A percentile compares a stretch with the other conserved stretches of the same genome.
These are phyloP conservation scores for Gentiana straminea DNA, from an alignment of 257 asterid genomes.

Conservation along the genomic window DNA sequence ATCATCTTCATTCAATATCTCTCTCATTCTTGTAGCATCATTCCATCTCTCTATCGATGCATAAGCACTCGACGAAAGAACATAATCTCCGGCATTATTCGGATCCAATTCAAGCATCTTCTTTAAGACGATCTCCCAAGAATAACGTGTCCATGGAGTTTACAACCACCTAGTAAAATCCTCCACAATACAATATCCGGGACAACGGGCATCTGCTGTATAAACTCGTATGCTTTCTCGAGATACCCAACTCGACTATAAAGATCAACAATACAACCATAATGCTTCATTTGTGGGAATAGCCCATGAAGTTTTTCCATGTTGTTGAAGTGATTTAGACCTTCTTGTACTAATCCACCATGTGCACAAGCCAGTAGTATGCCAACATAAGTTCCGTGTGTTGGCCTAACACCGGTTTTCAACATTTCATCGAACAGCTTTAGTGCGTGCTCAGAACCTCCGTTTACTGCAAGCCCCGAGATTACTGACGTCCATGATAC, in stretches of 20 bases:
- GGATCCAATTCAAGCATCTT: conserved; percentile 30
- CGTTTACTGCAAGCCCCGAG: conserved; percentile 31
- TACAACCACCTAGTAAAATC: conserved; percentile 25
- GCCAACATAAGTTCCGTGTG: conserved; percentile 29
- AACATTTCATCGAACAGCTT: conserved; percentile 26
- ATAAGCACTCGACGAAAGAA: conserved; percentile 17
- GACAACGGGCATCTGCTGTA: conserved; percentile 16
- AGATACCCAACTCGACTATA: conserved; percentile 28
- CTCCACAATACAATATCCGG: conserved; percentile 31
- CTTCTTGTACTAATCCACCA: conserved; percentile 24
- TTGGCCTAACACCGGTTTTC: conserved; percentile 18
- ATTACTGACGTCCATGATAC: conserved; percentile 34
- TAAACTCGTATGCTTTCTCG: conserved; percentile 23
- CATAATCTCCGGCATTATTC: conserved; percentile 20
- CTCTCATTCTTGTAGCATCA: conserved; percentile 21
- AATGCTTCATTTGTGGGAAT: conserved; percentile 29
- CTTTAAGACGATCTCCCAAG: conserved; percentile 21
- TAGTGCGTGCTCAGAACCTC: conserved; percentile 15
- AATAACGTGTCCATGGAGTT: conserved; percentile 18
- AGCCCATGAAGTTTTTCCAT: conserved; percentile 22
- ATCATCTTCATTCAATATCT: conserved; percentile 18
- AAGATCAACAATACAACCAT: conserved; percentile 32
- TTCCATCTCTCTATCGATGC: conserved; percentile 33
- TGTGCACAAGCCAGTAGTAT: conserved; percentile 26
- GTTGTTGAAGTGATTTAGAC: conserved; percentile 22